Evolutionary conservation across 2,329 filamentous ascomycete genomes (phyloP).

Genomic region (Ceratocystis eucalypticola): DNA sequence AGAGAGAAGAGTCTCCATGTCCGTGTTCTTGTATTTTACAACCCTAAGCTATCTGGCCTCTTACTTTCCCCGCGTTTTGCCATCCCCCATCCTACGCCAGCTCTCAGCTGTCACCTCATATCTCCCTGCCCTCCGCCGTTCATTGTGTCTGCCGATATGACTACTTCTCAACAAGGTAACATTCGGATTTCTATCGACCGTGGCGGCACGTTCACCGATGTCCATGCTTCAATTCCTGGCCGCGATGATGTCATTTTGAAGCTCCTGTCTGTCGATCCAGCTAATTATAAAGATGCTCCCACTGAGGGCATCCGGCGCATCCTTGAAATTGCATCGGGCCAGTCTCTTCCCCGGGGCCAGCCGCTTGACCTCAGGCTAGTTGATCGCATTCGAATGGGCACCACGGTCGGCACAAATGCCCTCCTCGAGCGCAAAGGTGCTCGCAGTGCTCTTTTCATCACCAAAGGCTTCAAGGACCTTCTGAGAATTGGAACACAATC

Average conservation of each 20-base stretch:
- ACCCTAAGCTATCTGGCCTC: background rate
- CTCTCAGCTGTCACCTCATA: background rate
- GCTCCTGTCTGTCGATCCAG: slow-evolving; percentile 76
- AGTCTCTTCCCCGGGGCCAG: slow-evolving; percentile 66
- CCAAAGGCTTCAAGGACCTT: slow-evolving; percentile 76
- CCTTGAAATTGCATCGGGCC: slow-evolving; percentile 60
- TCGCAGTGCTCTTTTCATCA: slow-evolving; percentile 74
- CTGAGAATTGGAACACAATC: slow-evolving; percentile 83
- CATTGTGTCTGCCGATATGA: background rate
- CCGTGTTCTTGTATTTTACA: background rate
- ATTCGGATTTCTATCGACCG: slow-evolving; percentile 66
- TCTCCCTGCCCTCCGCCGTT: too few relatives aligned
- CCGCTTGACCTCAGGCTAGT: slow-evolving; percentile 70
- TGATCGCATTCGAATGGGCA: slow-evolving; percentile 89
- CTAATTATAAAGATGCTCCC: slow-evolving; percentile 82
- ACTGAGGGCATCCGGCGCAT: slow-evolving; percentile 82
- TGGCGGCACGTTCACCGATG: slow-evolving; percentile 87
- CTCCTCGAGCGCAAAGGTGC: slow-evolving; percentile 83
- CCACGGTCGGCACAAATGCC: slow-evolving; percentile 87
- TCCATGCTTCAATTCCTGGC: slow-evolving; percentile 67
- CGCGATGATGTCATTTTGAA: slow-evolving; percentile 68
- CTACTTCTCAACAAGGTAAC: slow-evolving; percentile 28
- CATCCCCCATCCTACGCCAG: background rate
- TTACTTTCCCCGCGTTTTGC: background rate
- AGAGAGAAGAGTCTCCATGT: background rate